A percentile compares a stretch with the other conserved stretches of the same genome.
phyloP scores from a whole-genome alignment of 768 basidiomycete genomes.

The Termitomyces sp. region DNA sequence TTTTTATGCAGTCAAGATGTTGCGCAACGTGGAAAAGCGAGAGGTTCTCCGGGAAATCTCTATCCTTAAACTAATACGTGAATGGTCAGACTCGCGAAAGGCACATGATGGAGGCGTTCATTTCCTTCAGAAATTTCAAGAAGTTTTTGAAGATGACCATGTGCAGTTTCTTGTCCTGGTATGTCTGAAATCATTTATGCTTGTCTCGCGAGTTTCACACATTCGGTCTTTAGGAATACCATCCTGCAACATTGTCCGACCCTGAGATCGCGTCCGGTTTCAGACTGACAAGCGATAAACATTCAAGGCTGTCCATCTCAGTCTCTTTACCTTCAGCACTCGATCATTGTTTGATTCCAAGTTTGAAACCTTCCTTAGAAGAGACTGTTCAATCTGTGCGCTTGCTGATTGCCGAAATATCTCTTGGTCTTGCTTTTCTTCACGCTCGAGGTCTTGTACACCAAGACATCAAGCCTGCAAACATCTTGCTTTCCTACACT shows the following conservation, averaged over 20 bases:
- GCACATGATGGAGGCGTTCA: constrained; percentile 2
- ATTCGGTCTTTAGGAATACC: constrained; percentile 22
- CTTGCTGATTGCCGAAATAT: constrained; percentile 27
- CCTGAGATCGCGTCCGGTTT: constrained; percentile 25
- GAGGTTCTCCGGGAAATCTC: constrained; percentile 17
- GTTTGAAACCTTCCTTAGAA: neutral
- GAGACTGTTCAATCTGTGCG: constrained; percentile 19
- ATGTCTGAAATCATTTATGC: neutral
- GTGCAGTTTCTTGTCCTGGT: constrained; percentile 24
- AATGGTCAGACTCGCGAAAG: neutral
- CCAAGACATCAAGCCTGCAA: constrained; percentile 66
- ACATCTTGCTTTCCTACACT: constrained; percentile 49
- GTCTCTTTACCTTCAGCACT: constrained; percentile 11
- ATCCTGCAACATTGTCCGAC: constrained; percentile 26
- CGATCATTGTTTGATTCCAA: constrained; percentile 3
- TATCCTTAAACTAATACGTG: constrained; percentile 17
- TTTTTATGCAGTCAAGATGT: constrained; percentile 22
- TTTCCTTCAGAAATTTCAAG: constrained; percentile 22
- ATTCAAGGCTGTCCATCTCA: constrained; percentile 6
- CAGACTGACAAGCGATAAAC: constrained; percentile 5
- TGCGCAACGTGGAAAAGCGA: constrained; percentile 9
- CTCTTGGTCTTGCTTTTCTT: constrained; percentile 33
- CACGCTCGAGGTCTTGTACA: constrained; percentile 65
- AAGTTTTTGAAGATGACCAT: constrained; percentile 17
- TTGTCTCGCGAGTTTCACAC: neutral